Base-by-base conservation (phyloP, 345 rosid genomes). In the Salix caprea region DNA sequence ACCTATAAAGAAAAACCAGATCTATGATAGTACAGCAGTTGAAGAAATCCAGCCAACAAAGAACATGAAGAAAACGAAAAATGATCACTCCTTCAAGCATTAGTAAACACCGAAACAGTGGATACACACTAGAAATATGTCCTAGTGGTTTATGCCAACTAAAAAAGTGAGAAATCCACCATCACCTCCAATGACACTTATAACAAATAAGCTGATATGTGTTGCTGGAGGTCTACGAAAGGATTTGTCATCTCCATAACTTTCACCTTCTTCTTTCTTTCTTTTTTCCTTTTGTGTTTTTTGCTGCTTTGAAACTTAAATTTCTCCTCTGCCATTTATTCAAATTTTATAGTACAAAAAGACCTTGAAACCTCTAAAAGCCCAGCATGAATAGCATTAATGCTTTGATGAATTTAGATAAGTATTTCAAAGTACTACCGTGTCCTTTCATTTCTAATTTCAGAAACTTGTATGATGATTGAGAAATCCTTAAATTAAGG, bases 1-100 rank as follows among this genome's bases (percentile, higher is more conserved):
- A 95, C 97, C 99, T 95, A 79, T 15, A 84, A 40, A 74, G 78
- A 42, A 70, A 16, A 80, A 23, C 56, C 26, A 70, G 24, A 44
- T 66, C 15, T n/a, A 58, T 60, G 12, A 71, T 52, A 18, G 19
- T 54, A 34, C 16, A 30, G 36, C 8, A 37, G 2, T 21, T 32
- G 50, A 44, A 44, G 11, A 44, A 44, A 44, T 32, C 69, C 34
- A 65, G 34, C 2, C 19, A 30, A 26, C 16, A 7, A 69, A 24
- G 36, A 30, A 54, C 5, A 50, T 36, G 30, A 42, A 73, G 0
- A 21, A 12, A 1, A 72, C n/a, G 28, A 62, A 39, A 48, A 46
- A 6, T 30, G 32, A 44, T 44, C 13, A 44, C 21, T 15, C 36
- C 40, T 50, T 48, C 39, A 12, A 34, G 37, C 52, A 18, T 16